Base-by-base conservation (phyloP, 2,329 filamentous ascomycete species). In the Trematosphaeria pertusa region DNA sequence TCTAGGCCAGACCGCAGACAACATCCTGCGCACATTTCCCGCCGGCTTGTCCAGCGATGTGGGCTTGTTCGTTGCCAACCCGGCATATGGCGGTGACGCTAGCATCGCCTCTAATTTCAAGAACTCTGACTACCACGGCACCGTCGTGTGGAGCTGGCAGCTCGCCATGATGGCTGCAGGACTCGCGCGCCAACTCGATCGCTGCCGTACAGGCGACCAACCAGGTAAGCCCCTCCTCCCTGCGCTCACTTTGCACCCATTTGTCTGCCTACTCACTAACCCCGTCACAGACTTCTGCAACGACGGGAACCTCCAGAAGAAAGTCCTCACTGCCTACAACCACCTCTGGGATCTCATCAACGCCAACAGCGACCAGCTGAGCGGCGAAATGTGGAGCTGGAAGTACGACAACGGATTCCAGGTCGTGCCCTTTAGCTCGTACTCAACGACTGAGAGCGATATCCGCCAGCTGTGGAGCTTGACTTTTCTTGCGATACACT, bases 101-200 rank as follows among this genome's bases (percentile, higher is more conserved):
- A 71, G 65, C 0, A 61, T 67, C 31, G 75, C 77, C 0, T 69
- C 65, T 0, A 80, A 80, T 40, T 87, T 80, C 51, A 81, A 81
- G 1, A 81, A 77, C n/a, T 72, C 73, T 3, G 81, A 79, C 0
- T 87, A 85, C 54, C 84, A 87, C 46, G 84, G 83, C 0, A 85
- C 84, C 0, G 84, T 88, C 0, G 74, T 87, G 1, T 87, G 83
- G 84, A 78, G 77, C 34, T 87, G 83, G 83, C 84, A 82, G 43
- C 70, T 87, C 3, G 78, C 83, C 0, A 85, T 87, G 78, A 85
- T 87, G 80, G 84, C 81, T 0, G 77, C 77, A 8, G 84, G 85
- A 0, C 65, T 87, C 0, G 78, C 84, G 45, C 66, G 75, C 2
- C 84, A 87, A 55, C 73, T 87, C 4, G 75, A 61, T 1, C 74